Conservation (phyloP, 2,329 filamentous ascomycete species). For the Ilyonectria sp. region DNA sequence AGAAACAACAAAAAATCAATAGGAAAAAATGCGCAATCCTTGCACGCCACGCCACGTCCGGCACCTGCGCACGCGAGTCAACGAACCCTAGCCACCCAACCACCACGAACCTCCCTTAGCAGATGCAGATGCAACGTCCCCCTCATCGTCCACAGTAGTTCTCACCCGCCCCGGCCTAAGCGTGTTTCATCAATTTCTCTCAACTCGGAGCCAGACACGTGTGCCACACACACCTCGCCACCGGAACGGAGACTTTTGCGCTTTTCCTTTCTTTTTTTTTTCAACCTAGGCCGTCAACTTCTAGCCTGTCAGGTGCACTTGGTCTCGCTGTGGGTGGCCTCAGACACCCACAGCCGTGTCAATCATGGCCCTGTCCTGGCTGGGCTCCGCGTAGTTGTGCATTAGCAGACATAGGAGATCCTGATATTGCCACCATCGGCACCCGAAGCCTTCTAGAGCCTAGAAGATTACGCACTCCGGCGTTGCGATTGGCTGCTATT, state of each 20-base stretch:
- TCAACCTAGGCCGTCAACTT: background rate
- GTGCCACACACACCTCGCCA: conserved; percentile 24
- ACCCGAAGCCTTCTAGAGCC: background rate
- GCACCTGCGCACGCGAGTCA: conserved; percentile 26
- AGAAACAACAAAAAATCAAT: background rate
- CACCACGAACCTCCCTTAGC: conserved; percentile 16
- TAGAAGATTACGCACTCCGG: background rate
- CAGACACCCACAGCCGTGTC: background rate
- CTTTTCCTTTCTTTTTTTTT: conserved; percentile 13
- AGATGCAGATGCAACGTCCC: conserved; percentile 26
- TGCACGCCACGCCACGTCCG: conserved; percentile 4
- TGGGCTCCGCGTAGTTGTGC: background rate
- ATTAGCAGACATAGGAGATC: background rate
- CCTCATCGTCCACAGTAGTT: conserved; percentile 33
- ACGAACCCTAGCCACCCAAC: conserved; percentile 16
- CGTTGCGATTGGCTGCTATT: background rate
- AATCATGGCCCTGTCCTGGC: conserved; percentile 1
- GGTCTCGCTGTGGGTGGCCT: conserved; percentile 2
- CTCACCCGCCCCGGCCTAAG: conserved; percentile 33
- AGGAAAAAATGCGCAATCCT: background rate
- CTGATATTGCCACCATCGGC: background rate
- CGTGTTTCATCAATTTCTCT: conserved; percentile 40
- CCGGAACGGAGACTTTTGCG: conserved; percentile 19
- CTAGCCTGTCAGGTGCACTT: background rate
- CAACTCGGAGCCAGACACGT: conserved; percentile 35